Evolutionary conservation across 2,329 filamentous ascomycete genomes (phyloP).

Genomic region (Ceratocystiopsis sp.): DNA sequence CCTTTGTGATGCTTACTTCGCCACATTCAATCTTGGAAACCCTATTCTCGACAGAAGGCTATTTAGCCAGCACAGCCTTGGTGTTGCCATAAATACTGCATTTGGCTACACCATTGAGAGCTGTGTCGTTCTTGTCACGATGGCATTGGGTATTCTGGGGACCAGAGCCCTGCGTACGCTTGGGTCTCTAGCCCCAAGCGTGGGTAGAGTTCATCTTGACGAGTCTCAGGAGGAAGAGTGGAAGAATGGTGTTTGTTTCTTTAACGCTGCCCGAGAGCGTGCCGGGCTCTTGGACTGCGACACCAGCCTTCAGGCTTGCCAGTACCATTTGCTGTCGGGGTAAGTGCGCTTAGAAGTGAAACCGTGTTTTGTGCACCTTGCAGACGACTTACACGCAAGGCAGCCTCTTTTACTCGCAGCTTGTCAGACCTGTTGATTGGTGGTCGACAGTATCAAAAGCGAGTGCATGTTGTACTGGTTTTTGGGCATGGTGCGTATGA

Average conservation of each 20-base stretch:
- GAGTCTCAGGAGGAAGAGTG: slow-evolving; percentile 1
- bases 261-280: slow-evolving; percentile 34
- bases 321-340: slow-evolving; percentile 33
- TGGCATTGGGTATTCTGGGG: slow-evolving; percentile 33
- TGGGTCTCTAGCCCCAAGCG: no score
- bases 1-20: slow-evolving; percentile 34
- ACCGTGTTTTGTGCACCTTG: not conserved
- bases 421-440: slow-evolving; percentile 33
- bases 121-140: slow-evolving; percentile 30
- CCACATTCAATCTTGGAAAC: slow-evolving; percentile 34
- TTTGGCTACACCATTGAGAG: slow-evolving; percentile 35
- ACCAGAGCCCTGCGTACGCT: slow-evolving; percentile 24
- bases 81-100: slow-evolving; percentile 27
- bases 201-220: no score
- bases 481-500: slow-evolving; percentile 24
- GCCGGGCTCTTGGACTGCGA: slow-evolving; percentile 18
- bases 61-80: slow-evolving; percentile 32
- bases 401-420: slow-evolving; percentile 24
- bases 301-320: slow-evolving; percentile 29
- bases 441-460: slow-evolving; percentile 36
- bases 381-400: not conserved
- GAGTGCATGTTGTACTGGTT: slow-evolving; percentile 28
- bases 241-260: slow-evolving; percentile 27
- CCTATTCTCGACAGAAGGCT: slow-evolving; percentile 34
- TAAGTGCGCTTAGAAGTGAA: slow-evolving; percentile 5